phyloP scores from a whole-genome alignment of 2,329 filamentous ascomycete species.

The Neodidymelliopsis sp. region DNA sequence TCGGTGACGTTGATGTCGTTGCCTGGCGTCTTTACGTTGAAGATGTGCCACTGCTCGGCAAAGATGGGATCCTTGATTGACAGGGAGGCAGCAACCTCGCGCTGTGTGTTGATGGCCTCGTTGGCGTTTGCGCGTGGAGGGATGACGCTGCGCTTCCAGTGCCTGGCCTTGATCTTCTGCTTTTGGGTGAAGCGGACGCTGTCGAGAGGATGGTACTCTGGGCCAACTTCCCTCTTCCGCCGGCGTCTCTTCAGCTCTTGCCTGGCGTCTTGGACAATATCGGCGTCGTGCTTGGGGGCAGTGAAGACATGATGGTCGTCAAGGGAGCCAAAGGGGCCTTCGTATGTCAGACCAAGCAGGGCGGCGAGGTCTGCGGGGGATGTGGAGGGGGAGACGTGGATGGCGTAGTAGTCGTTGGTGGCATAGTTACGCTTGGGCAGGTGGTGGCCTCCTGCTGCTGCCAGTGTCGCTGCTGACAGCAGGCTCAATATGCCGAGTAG shows the following conservation, averaged over 20 bases:
- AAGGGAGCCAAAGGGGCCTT: constrained; percentile 81
- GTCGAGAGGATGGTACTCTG: constrained; percentile 68
- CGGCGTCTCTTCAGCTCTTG: constrained; percentile 64
- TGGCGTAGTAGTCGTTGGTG: constrained; percentile 88
- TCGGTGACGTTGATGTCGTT: constrained; percentile 97
- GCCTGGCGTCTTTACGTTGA: constrained; percentile 80
- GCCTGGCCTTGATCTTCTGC: constrained; percentile 67
- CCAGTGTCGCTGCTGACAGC: constrained; percentile 45
- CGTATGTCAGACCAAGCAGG: constrained; percentile 77
- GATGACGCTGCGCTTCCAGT: constrained; percentile 64
- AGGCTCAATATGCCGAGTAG: constrained; percentile 57
- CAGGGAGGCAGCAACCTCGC: constrained; percentile 62
- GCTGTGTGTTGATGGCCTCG: constrained; percentile 58
- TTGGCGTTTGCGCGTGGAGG: constrained; percentile 40
- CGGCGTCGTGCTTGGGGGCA: constrained; percentile 65
- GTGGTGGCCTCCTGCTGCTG: constrained; percentile 36
- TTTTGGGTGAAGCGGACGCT: constrained; percentile 81
- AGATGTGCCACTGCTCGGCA: constrained; percentile 92
- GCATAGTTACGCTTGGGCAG: constrained; percentile 74
- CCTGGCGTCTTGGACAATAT: constrained; percentile 59
- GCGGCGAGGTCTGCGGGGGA: constrained; percentile 74
- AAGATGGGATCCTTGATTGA: constrained; percentile 90
- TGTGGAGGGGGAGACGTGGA: constrained; percentile 75
- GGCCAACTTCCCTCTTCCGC: constrained; percentile 64
- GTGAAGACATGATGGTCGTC: constrained; percentile 86